These are phyloP conservation scores for Lentinus tigrinus DNA, from an alignment of 768 basidiomycete species.

Conservation along the genomic window DNA sequence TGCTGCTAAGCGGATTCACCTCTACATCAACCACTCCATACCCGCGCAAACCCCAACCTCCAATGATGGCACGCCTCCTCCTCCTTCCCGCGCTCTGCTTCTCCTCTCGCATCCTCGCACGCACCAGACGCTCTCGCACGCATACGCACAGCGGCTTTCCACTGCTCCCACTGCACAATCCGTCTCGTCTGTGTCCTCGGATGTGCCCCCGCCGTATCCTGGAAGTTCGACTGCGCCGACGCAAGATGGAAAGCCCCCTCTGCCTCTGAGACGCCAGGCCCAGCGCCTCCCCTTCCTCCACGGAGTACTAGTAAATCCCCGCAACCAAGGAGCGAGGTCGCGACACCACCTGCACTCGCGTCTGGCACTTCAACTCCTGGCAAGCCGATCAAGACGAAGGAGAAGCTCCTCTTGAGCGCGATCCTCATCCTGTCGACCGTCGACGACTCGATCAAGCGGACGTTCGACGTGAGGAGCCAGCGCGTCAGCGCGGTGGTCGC, in stretches of 20 bases:
- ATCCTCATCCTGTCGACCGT: slow-evolving; percentile 65
- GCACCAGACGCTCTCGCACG: slow-evolving; percentile 53
- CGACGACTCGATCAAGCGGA: slow-evolving; percentile 53
- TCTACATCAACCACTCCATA: slow-evolving; percentile 57
- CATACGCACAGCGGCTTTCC: slow-evolving; percentile 56
- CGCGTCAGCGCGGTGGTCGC: slow-evolving; percentile 49
- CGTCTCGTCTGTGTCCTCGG: background rate
- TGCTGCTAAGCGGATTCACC: slow-evolving; percentile 62
- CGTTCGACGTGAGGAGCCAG: slow-evolving; percentile 51
- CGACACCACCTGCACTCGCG: background rate
- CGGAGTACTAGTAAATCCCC: slow-evolving; percentile 16
- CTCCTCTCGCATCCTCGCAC: slow-evolving; percentile 54
- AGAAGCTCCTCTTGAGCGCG: slow-evolving; percentile 57
- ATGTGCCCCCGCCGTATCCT: background rate
- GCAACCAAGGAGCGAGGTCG: background rate
- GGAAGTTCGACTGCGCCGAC: background rate
- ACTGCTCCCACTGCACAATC: background rate
- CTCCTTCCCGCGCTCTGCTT: slow-evolving; percentile 24
- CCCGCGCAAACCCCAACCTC: slow-evolving; percentile 39
- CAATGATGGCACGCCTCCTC: slow-evolving; percentile 25
- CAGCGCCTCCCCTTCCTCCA: slow-evolving; percentile 8
- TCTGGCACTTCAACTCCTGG: background rate
- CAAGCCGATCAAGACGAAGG: slow-evolving; percentile 30
- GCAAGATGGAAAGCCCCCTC: slow-evolving; percentile 2
- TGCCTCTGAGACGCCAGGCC: slow-evolving; percentile 1